Base-by-base conservation (phyloP, 1,139 yeast species). In the Geotrichum australiense region DNA sequence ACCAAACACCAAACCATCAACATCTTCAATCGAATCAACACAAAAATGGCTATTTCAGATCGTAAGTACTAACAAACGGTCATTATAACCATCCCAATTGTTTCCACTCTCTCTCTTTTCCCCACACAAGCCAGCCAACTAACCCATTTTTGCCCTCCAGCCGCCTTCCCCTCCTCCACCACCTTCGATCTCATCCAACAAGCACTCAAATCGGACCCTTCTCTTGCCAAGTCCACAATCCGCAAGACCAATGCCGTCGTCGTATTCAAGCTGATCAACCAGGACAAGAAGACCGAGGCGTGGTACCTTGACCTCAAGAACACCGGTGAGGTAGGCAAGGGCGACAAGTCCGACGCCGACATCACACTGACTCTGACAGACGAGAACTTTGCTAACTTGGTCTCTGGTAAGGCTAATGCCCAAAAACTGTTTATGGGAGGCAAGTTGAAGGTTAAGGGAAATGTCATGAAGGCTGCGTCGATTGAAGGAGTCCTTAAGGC, bases 341-440 rank as follows among this genome's bases (percentile, higher is more conserved):
- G 67, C 45, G 46, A 47, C 39, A 36, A 29, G 28, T 68, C 65
- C 21, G 73, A 73, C 62, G 71, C 77, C 44, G 93, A 83, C 55
- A 80, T 83, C 51, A 79, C 73, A 50, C 74, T 84, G 61, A 64
- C 71, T 51, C 68, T 83, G 54, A 68, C 68, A 52, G 94, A 84
- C 57, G 65, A 57, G 39, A 59, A 65, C 54, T 76, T 84, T 55
- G 80, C 73, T 53, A 77, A 74, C 60, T 73, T 84, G 55, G 84
- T 83, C 44, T 66, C 70, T 49, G 93, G 93, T 53, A 80, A 82
- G 69, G 79, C 86, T 50, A 80, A 80, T 61, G 87, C 94, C 46
- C 94, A 84, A 65, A 80, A 79, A 68, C 73, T 85, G 58, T 84
- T 83, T 66, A 76, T 84, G 83, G 69, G 75, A 57, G 94, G 94